These are phyloP conservation scores for Colletotrichum sp. DNA, from an alignment of 2,329 filamentous ascomycete species.

Conservation along the genomic window DNA sequence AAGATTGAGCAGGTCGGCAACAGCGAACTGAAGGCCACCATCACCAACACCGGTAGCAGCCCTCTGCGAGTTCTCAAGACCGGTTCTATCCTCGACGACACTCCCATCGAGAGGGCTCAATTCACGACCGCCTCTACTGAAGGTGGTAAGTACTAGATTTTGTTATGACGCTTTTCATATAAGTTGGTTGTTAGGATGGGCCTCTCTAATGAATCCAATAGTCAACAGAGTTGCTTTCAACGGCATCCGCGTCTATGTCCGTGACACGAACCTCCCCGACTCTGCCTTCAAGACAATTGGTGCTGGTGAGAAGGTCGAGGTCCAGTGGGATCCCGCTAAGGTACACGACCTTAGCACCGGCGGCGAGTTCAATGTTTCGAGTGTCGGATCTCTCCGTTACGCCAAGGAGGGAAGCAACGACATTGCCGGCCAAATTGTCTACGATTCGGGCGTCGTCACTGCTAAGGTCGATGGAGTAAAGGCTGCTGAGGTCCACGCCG, in stretches of 20 bases:
- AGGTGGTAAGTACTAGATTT: slow-evolving; percentile 36
- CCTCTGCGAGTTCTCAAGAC: slow-evolving; percentile 52
- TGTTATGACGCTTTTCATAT: neutral
- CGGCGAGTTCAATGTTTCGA: slow-evolving; percentile 57
- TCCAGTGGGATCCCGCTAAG: slow-evolving; percentile 55
- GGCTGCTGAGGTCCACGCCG: slow-evolving; percentile 52
- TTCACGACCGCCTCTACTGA: slow-evolving; percentile 36
- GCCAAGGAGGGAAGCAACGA: slow-evolving; percentile 52
- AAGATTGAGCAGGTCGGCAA: slow-evolving; percentile 50
- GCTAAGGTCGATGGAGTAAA: slow-evolving; percentile 58
- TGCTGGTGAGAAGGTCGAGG: slow-evolving; percentile 48
- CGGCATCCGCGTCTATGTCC: slow-evolving; percentile 52
- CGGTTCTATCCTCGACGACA: slow-evolving; percentile 51
- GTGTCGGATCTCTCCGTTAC: slow-evolving; percentile 57
- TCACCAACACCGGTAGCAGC: slow-evolving; percentile 53
- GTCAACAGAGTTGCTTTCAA: slow-evolving; percentile 49
- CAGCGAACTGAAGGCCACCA: slow-evolving; percentile 49
- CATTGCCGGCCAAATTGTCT: slow-evolving; percentile 55
- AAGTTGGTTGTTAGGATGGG: neutral
- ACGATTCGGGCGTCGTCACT: slow-evolving; percentile 59
- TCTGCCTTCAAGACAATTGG: slow-evolving; percentile 51
- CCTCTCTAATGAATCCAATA: slow-evolving; percentile 20
- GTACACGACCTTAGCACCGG: slow-evolving; percentile 50
- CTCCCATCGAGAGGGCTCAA: slow-evolving; percentile 52
- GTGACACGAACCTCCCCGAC: slow-evolving; percentile 41